Conservation (phyloP, 1,139 yeast genomes). For the Meyerozyma athensensis region DNA sequence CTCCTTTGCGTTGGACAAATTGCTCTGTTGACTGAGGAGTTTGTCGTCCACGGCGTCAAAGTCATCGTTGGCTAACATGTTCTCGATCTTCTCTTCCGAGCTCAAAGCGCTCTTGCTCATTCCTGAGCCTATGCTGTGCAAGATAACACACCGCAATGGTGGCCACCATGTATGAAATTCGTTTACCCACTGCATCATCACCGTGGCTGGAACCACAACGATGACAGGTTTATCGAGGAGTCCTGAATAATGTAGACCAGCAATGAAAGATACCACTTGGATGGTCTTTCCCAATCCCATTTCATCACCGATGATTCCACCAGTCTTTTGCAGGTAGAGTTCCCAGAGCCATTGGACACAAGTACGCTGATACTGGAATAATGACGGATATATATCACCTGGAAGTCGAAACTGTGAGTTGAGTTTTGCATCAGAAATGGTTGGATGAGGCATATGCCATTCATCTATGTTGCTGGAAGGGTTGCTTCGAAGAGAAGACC, state of each 20-base stretch:
- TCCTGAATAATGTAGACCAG: slow-evolving; percentile 83
- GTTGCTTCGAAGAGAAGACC: slow-evolving; percentile 30
- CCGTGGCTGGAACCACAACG: slow-evolving; percentile 95
- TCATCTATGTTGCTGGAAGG: slow-evolving; percentile 33
- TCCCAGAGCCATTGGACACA: slow-evolving; percentile 85
- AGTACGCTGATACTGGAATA: slow-evolving; percentile 91
- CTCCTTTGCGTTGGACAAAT: slow-evolving; percentile 33
- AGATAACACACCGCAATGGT: slow-evolving; percentile 75
- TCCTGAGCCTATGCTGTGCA: slow-evolving; percentile 92
- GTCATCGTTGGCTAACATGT: slow-evolving; percentile 41
- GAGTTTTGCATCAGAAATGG: slow-evolving; percentile 66
- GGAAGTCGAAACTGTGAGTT: slow-evolving; percentile 72
- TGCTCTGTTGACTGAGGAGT: slow-evolving; percentile 2
- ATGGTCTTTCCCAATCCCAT: slow-evolving; percentile 98
- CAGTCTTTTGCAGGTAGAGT: slow-evolving; percentile 76
- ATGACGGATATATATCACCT: slow-evolving; percentile 81
- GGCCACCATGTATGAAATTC: slow-evolving; percentile 99
- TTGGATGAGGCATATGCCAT: slow-evolving; percentile 76
- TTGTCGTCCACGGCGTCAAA: slow-evolving; percentile 32
- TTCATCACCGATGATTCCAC: slow-evolving; percentile 96
- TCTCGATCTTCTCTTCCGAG: slow-evolving; percentile 49
- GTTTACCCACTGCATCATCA: slow-evolving; percentile 91
- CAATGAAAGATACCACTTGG: slow-evolving; percentile 84
- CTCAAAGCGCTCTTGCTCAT: slow-evolving; percentile 44
- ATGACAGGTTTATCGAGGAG: slow-evolving; percentile 71